Percentiles rank a stretch among this genome's conserved stretches.
phyloP scores from a whole-genome alignment of 179 eudicot genomes.

The Drosera spatulata region DNA sequence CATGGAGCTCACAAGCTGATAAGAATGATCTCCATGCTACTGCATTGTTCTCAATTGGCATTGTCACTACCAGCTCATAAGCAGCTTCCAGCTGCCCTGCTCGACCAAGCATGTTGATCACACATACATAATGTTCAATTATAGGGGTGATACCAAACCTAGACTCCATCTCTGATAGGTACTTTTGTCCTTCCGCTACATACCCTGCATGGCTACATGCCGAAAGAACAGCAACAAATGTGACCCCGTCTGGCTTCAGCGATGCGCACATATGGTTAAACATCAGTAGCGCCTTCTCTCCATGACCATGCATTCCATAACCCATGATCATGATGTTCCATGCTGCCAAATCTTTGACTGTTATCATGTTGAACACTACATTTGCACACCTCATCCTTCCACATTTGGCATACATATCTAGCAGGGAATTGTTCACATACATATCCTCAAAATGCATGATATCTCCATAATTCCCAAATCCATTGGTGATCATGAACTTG shows the following conservation, averaged over 20 bases:
- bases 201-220: slow-evolving; percentile 22
- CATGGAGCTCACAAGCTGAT: slow-evolving; percentile 24
- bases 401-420: slow-evolving; percentile 42
- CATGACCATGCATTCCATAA: slow-evolving; percentile 39
- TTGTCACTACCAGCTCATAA: slow-evolving; percentile 15
- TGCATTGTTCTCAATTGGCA: slow-evolving; percentile 40
- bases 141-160: slow-evolving; percentile 21
- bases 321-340: slow-evolving; percentile 47
- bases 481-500: slow-evolving; percentile 8
- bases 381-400: slow-evolving; percentile 21
- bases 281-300: slow-evolving; percentile 14
- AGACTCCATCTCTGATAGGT: slow-evolving; percentile 20
- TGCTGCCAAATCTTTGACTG: slow-evolving; percentile 16
- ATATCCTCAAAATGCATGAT: slow-evolving; percentile 13
- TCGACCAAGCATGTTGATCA: slow-evolving; percentile 41
- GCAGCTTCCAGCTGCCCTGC: slow-evolving; percentile 38
- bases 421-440: slow-evolving; percentile 28
- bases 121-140: slow-evolving; percentile 37
- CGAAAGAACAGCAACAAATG: slow-evolving; percentile 18
- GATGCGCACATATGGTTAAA: slow-evolving; percentile 23
- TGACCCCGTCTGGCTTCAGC: slow-evolving; percentile 27
- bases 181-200: slow-evolving; percentile 24
- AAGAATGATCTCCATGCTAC: slow-evolving; percentile 32
- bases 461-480: slow-evolving; percentile 13
- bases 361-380: slow-evolving; percentile 14